These are phyloP conservation scores for Ophiocordyceps robertsii DNA, from an alignment of 2,329 filamentous ascomycete species.

Conservation along the genomic window DNA sequence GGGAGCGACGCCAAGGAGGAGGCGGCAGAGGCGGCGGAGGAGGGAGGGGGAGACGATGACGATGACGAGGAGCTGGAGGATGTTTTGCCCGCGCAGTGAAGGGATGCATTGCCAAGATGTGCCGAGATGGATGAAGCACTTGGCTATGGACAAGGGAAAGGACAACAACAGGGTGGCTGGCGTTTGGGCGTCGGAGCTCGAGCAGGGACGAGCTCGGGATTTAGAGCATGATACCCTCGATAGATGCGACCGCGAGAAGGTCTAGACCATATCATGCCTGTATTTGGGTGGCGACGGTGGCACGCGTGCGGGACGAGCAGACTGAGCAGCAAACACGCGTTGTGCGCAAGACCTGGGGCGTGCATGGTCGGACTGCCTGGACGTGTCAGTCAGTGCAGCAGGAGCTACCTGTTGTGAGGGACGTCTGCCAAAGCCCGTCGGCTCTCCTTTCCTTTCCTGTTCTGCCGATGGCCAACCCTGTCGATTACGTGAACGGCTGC, in stretches of 20 bases:
- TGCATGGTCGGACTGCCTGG: too few species aligned
- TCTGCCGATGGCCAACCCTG: too few species aligned
- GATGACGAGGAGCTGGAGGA: constrained; percentile 68
- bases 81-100: constrained; percentile 30
- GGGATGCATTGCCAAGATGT: background rate
- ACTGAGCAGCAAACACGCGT: too few species aligned
- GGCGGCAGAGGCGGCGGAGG: constrained; percentile 42
- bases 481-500: too few species aligned
- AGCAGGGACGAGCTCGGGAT: background rate
- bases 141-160: background rate
- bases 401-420: too few species aligned
- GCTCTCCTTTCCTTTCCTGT: too few species aligned
- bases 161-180: background rate
- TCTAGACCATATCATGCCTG: constrained; percentile 1
- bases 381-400: too few species aligned
- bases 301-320: background rate
- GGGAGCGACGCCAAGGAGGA: constrained; percentile 35
- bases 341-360: too few species aligned
- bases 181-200: background rate
- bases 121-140: background rate
- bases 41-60: constrained; percentile 49
- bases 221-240: constrained; percentile 15
- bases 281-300: background rate
- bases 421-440: too few species aligned
- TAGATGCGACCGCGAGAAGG: constrained; percentile 5